Base-by-base conservation (phyloP, 768 basidiomycete species). In the Amylocystis lapponica region DNA sequence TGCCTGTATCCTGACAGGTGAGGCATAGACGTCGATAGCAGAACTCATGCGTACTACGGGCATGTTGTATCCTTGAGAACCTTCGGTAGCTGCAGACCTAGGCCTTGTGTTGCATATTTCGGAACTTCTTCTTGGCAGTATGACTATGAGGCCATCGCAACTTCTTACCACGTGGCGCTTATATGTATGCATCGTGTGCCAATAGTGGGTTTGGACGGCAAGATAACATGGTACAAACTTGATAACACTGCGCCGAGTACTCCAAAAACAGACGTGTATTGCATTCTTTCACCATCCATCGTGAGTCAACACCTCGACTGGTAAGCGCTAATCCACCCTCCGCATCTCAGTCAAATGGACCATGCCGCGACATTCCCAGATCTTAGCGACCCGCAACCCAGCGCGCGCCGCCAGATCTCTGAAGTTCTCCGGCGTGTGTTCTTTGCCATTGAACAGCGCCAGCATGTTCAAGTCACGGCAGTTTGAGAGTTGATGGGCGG, bases 41-140 rank as follows among this genome's bases (percentile, higher is more conserved):
- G 75, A 78, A 17, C 60, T 81, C 17, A 67, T 78, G 66, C 62
- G 65, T 39, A 60, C 50, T 27, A 72, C 70, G 5, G 71, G 71
- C 2, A 66, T 72, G 5, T 34, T 19, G 9, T 34, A 34, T 17
- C 33, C 33, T 9, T 34, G 33, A 34, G 10, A 34, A 17, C 8
- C 19, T n/a, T n/a, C n/a, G n/a, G 19, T 8, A 34, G 7, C n/a
- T n/a, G n/a, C 29, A 9, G 29, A 30, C n/a, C n/a, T n/a, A n/a
- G n/a, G n/a, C n/a, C n/a, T n/a, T n/a, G n/a, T n/a, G n/a, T 30
- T 9, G n/a, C n/a, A 30, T 30, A 30, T 30, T n/a, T n/a, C n/a
- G n/a, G n/a, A 9, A n/a, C n/a, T 30, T 30, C 29, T 30, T n/a
- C 29, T 9, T 9, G 9, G 29, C n/a, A 30, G 29, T 9, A 30